A percentile compares a stretch with the other conserved stretches of the same genome.
Conservation (phyloP, 2,329 filamentous ascomycete species). For the Nemania diffusa region DNA sequence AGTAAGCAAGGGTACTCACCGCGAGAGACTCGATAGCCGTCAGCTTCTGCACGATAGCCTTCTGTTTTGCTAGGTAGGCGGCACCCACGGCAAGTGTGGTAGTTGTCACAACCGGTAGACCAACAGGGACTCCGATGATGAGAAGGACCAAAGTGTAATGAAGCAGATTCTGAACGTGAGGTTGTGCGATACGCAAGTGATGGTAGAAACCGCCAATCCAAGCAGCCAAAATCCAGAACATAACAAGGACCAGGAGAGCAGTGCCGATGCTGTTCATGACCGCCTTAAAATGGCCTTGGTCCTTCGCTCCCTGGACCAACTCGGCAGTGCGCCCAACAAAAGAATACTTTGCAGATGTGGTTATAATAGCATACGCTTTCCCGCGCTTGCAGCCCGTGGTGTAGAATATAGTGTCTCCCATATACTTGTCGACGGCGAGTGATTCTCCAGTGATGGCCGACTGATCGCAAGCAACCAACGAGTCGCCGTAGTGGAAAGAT, state of each 20-base stretch:
- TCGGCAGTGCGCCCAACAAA: conserved; percentile 82
- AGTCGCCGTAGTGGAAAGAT: conserved; percentile 68
- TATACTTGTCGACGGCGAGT: conserved; percentile 81
- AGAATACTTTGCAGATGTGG: conserved; percentile 74
- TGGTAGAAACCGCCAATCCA: conserved; percentile 86
- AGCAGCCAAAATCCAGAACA: conserved; percentile 78
- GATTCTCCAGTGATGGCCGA: conserved; percentile 85
- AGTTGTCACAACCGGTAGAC: conserved; percentile 82
- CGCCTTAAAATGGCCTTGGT: conserved; percentile 82
- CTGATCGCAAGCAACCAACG: conserved; percentile 78
- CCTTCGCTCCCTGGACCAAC: conserved; percentile 78
- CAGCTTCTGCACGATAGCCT: conserved; percentile 83
- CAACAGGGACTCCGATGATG: conserved; percentile 82
- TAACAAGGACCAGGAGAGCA: conserved; percentile 77
- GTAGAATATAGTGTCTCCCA: conserved; percentile 81
- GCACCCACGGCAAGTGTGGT: conserved; percentile 81
- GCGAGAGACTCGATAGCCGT: conserved; percentile 81
- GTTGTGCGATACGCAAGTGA: conserved; percentile 70
- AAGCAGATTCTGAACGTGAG: conserved; percentile 69
- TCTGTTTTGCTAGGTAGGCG: conserved; percentile 79
- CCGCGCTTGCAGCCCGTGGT: conserved; percentile 85
- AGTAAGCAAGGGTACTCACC: conserved; percentile 41
- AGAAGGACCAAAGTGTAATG: conserved; percentile 76
- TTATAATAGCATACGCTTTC: conserved; percentile 76
- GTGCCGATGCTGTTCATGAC: conserved; percentile 87